phyloP scores from a whole-genome alignment of 352 stramenopile species.

The Albugo candida region DNA sequence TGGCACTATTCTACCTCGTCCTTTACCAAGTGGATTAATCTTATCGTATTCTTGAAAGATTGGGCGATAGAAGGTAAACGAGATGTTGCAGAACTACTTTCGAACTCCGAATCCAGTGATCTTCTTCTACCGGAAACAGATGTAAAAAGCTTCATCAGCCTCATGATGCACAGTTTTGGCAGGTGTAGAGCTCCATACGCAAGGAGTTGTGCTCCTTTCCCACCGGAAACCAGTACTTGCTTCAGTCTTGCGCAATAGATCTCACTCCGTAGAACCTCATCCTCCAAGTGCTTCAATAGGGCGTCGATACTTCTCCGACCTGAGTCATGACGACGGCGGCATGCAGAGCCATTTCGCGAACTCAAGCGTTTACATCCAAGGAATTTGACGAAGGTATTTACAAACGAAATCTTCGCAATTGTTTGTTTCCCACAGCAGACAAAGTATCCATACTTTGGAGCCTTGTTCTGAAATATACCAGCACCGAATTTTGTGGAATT shows the following conservation, averaged over 20 bases:
- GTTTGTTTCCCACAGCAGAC: constrained; percentile 14
- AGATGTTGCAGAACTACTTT: too few species aligned
- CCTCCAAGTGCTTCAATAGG: constrained; percentile 14
- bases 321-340: constrained; percentile 15
- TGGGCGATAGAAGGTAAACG: too few species aligned
- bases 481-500: constrained; percentile 13
- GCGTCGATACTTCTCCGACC: constrained; percentile 21
- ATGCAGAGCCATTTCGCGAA: constrained; percentile 28
- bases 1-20: neutral
- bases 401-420: constrained; percentile 5
- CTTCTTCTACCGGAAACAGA: too few species aligned
- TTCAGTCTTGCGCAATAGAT: neutral
- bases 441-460: constrained; percentile 29
- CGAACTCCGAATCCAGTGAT: too few species aligned
- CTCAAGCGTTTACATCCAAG: constrained; percentile 24
- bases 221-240: neutral
- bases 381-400: constrained; percentile 21
- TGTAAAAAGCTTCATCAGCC: neutral
- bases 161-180: neutral
- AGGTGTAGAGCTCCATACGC: neutral
- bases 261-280: neutral
- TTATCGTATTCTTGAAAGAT: too few species aligned
- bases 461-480: constrained; percentile 41
- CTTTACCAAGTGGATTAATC: too few species aligned
- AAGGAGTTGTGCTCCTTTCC: neutral